Base-by-base conservation (phyloP, 108 stramenopile genomes). In the Skeletonema grethae region DNA sequence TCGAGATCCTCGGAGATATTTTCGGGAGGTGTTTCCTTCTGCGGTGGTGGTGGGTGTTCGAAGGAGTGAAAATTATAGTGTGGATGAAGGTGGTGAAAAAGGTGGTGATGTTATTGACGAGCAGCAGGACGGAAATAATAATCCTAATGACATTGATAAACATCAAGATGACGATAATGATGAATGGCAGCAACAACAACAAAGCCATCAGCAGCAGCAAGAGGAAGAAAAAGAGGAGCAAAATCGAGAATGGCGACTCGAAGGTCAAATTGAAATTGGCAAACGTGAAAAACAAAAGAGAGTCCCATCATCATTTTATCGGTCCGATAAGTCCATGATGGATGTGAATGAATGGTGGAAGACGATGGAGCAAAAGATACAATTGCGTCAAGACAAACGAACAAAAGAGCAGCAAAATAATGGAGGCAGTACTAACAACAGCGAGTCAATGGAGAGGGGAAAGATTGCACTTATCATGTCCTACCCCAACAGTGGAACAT, bases 401-500 rank as follows among this genome's bases (percentile, higher is more conserved):
- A 39, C 2, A 13, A 4, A 45, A 11, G 15, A 45, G 46, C 46
- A 48, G 6, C 46, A 48, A 4, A 16, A 48, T 48, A 48, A 6
- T 18, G 18, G 38, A 0, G 38, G 9, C 12, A 39, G 11, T 13
- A 18, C 5, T 12, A 48, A 48, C n/a, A 4, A 48, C 18, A 4
- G 30, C 9, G 1, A 34, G 25, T 28, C 10, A 5, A 39, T 7
- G 36, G 48, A 70, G 61, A 45, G 28, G 25, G 76, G 76, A 1
- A 77, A 70, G 63, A 48, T 77, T 64, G 76, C 76, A 4, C 69
- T 69, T 63, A 69, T 77, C 30, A 77, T 77, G 76, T 70, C 63
- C 66, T 77, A 50, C 16, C 81, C 81, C 48, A 85, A 85, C 65
- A 65, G 69, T 60, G 82, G 84, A 36, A 82, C 81, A 25, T 79